Percentiles rank a stretch among this genome's conserved stretches.
phyloP scores from a whole-genome alignment of 441 rosid species.

The Dalechampia spathulata region DNA sequence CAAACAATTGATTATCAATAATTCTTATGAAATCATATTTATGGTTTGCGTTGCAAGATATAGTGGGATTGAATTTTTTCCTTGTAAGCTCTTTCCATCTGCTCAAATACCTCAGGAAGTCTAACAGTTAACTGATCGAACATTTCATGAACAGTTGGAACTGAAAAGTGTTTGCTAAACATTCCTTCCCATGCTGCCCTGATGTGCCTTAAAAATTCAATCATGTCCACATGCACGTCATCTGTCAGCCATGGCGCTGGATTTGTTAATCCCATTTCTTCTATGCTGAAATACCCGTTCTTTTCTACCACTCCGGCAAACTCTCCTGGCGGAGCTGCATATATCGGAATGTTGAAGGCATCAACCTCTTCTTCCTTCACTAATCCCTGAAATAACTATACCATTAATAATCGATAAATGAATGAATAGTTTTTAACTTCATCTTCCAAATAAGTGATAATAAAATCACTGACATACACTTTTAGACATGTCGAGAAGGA shows the following conservation, averaged over 20 bases:
- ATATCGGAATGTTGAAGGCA: slow-evolving; percentile 38
- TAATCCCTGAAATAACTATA: slow-evolving; percentile 23
- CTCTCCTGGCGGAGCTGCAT: slow-evolving; percentile 29
- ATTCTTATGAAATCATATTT: too few relatives aligned
- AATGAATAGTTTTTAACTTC: too few relatives aligned
- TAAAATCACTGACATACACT: slow-evolving; percentile 7
- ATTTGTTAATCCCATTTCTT: slow-evolving; percentile 19
- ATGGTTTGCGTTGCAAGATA: slow-evolving; percentile 27
- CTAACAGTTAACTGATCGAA: slow-evolving; percentile 20
- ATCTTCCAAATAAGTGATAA: too few relatives aligned
- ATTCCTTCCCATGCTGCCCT: slow-evolving; percentile 41
- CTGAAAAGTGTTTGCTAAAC: slow-evolving; percentile 24
- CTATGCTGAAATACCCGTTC: slow-evolving; percentile 32
- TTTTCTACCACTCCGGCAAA: slow-evolving; percentile 14
- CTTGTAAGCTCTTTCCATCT: slow-evolving; percentile 24
- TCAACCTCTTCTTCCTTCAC: slow-evolving; percentile 32
- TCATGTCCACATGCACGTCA: slow-evolving; percentile 18
- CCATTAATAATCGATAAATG: too few relatives aligned
- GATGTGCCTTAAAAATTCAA: slow-evolving; percentile 18
- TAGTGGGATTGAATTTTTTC: slow-evolving; percentile 28
- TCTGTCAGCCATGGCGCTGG: slow-evolving; percentile 21
- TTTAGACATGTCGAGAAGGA: slow-evolving; percentile 13
- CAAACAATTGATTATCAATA: too few relatives aligned
- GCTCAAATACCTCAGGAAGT: slow-evolving; percentile 14
- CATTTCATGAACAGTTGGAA: slow-evolving; percentile 16